Conservation (phyloP, 2,329 filamentous ascomycete species). For the Alternaria sp. region DNA sequence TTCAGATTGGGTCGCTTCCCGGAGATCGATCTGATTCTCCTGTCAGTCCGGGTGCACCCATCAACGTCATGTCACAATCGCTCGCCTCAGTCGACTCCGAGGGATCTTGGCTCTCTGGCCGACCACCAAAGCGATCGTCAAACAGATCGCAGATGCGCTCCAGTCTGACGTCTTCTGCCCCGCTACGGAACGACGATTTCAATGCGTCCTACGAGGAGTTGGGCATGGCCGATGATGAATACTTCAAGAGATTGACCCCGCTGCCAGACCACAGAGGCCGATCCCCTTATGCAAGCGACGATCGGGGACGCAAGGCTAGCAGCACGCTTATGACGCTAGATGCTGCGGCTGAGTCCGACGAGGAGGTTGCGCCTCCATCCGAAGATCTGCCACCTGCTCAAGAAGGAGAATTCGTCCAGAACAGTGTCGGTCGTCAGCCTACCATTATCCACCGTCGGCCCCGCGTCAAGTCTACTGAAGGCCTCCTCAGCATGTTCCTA, state of each 20-base stretch:
- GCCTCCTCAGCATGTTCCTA: slow-evolving; percentile 63
- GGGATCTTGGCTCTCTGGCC: slow-evolving; percentile 92
- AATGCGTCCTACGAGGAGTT: slow-evolving; percentile 72
- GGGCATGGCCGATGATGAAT: slow-evolving; percentile 74
- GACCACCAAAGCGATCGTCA: slow-evolving; percentile 61
- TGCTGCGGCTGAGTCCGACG: slow-evolving; percentile 53
- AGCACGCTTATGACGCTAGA: slow-evolving; percentile 55
- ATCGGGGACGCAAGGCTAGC: slow-evolving; percentile 49
- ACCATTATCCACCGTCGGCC: slow-evolving; percentile 69
- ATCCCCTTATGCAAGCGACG: slow-evolving; percentile 36
- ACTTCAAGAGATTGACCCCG: slow-evolving; percentile 66
- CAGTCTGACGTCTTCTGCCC: slow-evolving; percentile 55
- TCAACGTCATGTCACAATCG: slow-evolving; percentile 73
- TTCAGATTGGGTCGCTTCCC: slow-evolving; percentile 37
- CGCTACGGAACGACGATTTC: slow-evolving; percentile 61
- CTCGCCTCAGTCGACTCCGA: slow-evolving; percentile 95
- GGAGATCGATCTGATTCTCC: slow-evolving; percentile 54
- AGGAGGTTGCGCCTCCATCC: slow-evolving; percentile 30
- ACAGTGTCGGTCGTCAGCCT: slow-evolving; percentile 63
- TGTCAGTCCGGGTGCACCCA: slow-evolving; percentile 43
- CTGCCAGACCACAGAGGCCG: slow-evolving; percentile 55
- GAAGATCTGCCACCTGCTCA: slow-evolving; percentile 34
- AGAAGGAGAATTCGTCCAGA: slow-evolving; percentile 59
- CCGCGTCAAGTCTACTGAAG: slow-evolving; percentile 69
- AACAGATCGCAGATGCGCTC: slow-evolving; percentile 56